Base-by-base conservation (phyloP, 805 yeast species). In the Wickerhamomyces kurtzmanii region DNA sequence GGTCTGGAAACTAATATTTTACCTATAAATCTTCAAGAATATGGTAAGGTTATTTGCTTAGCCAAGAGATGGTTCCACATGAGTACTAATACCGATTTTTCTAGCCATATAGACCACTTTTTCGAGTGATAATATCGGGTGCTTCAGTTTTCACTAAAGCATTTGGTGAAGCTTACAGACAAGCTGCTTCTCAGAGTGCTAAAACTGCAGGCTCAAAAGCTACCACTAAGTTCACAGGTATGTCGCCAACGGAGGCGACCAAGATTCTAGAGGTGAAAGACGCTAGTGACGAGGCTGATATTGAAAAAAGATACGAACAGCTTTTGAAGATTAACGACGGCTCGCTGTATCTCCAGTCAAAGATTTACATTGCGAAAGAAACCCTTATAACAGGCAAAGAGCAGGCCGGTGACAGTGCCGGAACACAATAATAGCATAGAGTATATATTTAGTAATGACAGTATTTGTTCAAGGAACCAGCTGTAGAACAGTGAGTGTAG, bases 61-160 rank as follows among this genome's bases (percentile, higher is more conserved):
- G n/a, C n/a, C n/a, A 10, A n/a, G 21, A 19, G n/a, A n/a, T 8
- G 11, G 22, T 20, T 6, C 12, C 8, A 20, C 6, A 8, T 8
- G 11, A 20, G 15, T 12, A 21, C 12, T 15, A n/a, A 7, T 7
- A 12, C 25, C 24, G 18, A 21, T 6, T 8, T 8, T 15, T 7
- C 6, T 15, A 42, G 96, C 97, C 98, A 37, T 95, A 91, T 55
- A 75, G 96, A 63, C 68, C 93, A 32, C 49, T 89, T 31, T 84
- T 83, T 39, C 89, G 83, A 55, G 95, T 91, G 38, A 68, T 86
- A 27, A 71, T 87, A 47, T 87, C 97, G 8, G 97, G 97, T 32
- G 93, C 96, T 5, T 78, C 84, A 42, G 97, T 89, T 17, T 86
- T 91, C 49, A 96, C 97, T 32, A 73, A 83, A 43, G 98, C 98